phyloP scores from a whole-genome alignment of 176 grass and related monocot genomes.

The Zizania latifolia region DNA sequence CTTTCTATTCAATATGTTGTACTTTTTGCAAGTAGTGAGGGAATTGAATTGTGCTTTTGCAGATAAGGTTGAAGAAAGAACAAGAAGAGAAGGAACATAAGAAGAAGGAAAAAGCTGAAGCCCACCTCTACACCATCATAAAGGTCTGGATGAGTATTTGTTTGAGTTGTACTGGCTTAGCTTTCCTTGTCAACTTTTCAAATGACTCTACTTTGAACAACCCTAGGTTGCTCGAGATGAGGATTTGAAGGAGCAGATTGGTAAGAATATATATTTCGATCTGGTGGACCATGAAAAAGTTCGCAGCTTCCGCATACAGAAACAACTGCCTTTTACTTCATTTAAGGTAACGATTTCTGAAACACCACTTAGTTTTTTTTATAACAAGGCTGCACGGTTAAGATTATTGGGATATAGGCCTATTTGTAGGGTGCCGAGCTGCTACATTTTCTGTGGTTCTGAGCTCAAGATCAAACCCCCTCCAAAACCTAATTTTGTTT shows the following conservation, averaged over 20 bases:
- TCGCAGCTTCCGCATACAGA: constrained; percentile 91
- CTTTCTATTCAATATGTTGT: constrained; percentile 17
- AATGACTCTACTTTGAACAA: constrained; percentile 13
- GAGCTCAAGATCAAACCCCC: neutral
- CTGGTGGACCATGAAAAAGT: constrained; percentile 99
- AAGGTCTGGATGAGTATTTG: constrained; percentile 47
- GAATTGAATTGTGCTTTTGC: constrained; percentile 37
- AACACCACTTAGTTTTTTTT: neutral
- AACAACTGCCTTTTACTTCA: constrained; percentile 81
- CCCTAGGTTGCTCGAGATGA: constrained; percentile 79
- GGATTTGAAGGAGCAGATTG: constrained; percentile 77
- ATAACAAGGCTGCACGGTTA: neutral
- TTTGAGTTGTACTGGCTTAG: constrained; percentile 16
- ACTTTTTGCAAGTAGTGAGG: constrained; percentile 6
- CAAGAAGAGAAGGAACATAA: constrained; percentile 98
- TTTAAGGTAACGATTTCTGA: constrained; percentile 65
- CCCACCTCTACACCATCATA: constrained; percentile 96
- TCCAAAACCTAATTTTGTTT: neutral
- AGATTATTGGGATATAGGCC: neutral
- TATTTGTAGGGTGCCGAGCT: neutral
- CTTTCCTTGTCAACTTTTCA: constrained; percentile 5
- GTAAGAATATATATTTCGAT: constrained; percentile 92
- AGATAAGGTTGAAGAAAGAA: constrained; percentile 98
- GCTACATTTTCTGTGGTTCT: constrained; percentile 10
- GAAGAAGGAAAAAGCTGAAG: constrained; percentile 97